Base-by-base conservation (phyloP, 768 basidiomycete genomes). In the Phallus indusiatus region DNA sequence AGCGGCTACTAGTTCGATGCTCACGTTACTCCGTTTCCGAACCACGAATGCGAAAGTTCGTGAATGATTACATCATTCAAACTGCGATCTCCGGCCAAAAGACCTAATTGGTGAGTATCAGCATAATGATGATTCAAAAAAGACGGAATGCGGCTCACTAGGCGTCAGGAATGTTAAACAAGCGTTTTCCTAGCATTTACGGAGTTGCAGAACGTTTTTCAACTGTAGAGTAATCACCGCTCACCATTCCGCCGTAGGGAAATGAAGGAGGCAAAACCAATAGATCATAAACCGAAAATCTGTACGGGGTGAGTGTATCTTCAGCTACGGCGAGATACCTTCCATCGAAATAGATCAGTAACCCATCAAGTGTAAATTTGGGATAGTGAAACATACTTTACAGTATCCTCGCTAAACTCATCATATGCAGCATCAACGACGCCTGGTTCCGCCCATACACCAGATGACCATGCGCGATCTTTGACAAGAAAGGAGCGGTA, bases 391-490 rank as follows among this genome's bases (percentile, higher is more conserved):
- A 28, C 67, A 55, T 49, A 92, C 88, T 79, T 81, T 16, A 84
- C 81, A 1, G 91, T 92, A 67, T 96, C 92, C 61, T 88, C 84
- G 61, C 79, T 83, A 67, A 98, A 98, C 69, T 98, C 94, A 82
- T 87, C 86, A 65, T 82, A 88, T 0, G 86, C 82, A 1, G 76
- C 78, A 0, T 91, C 84, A 60, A 96, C 79, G 33, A 86, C 69
- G 64, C 86, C 84, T 0, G 93, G 93, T 72, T 97, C 93, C 1
- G 92, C 84, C 94, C 94, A 97, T 5, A 94, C 79, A 1, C 94
- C 94, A 14, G 78, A 84, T 16, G 73, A 83, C 90, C 95, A 92
- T 17, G 75, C 66, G 63, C 81, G 85, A 17, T 84, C 88, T 36
- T 80, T 70, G 10, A 78, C 71, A 2, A 78, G 72, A 68, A 94